Evolutionary conservation across 129 eudicot genomes (phyloP).

Genomic region (Heracleum sosnowskyi): DNA sequence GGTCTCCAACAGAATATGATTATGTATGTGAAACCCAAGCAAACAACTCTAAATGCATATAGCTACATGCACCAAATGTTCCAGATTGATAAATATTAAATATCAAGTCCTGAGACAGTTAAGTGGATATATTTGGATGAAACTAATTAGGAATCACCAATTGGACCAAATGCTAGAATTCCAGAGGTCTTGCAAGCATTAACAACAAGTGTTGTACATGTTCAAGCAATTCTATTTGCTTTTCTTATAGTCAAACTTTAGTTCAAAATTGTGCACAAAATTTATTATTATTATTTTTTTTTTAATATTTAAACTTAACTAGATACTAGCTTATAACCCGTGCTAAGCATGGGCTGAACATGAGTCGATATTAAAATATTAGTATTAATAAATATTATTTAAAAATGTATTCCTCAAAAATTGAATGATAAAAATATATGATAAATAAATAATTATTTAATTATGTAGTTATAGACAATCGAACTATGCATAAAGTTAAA

Average conservation of each 20-base stretch:
- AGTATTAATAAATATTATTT: too few relatives aligned
- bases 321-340: too few relatives aligned
- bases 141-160: slow-evolving; percentile 53
- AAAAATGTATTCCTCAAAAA: too few relatives aligned
- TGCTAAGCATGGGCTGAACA: too few relatives aligned
- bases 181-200: slow-evolving; percentile 64
- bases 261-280: background rate
- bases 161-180: slow-evolving; percentile 71
- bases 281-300: too few relatives aligned
- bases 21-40: background rate
- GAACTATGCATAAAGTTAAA: too few relatives aligned
- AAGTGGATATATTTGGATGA: background rate
- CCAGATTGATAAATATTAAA: background rate
- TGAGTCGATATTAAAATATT: too few relatives aligned
- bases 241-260: background rate
- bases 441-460: too few relatives aligned
- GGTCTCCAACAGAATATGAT: background rate
- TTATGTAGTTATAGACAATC: too few relatives aligned
- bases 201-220: too few relatives aligned
- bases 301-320: too few relatives aligned
- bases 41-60: background rate
- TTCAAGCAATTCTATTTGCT: background rate
- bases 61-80: background rate
- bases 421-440: too few relatives aligned
- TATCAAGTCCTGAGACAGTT: background rate